Evolutionary conservation across 805 yeast genomes (phyloP), one percentile per base, ranked within the genome.

Genomic region (Kodamaea lidongshanica): DNA sequence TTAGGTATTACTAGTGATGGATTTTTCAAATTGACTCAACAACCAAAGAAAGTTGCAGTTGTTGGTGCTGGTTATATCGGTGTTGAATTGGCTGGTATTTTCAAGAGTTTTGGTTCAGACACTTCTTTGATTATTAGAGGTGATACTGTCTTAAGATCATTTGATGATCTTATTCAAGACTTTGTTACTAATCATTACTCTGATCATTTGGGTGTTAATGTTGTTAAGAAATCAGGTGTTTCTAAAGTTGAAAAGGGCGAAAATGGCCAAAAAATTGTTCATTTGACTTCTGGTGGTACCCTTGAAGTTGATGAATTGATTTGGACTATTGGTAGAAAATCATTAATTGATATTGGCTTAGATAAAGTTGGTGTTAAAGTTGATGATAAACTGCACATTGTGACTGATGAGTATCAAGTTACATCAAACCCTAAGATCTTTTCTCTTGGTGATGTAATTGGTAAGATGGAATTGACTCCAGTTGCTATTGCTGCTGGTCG

Each of bases 31-130:
- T 66, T 92, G 42, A 79, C 72, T 37, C 50, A 61, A 28, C 96
- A 88, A 61, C 98, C 99, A 30, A 79, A 86, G 58, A 71, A 78
- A 28, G 97, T 89, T 16, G 97, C 94, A 2, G 70, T 92, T 38
- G 95, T 92, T 8, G 99, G 99, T 46, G 96, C 96, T 21, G 99
- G 99, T 25, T 92, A 92, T 63, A 92, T 92, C 54, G 97, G 95
- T 35, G 81, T 87, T 27, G 99, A 92, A 65, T 72, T 92, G 30
- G 82, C 96, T 5, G 98, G 98, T 40, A 87, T 92, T 25, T 89
- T 92, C 75, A 72, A 83, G 42, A 86, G 86, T 14, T 69, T 92
- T 39, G 95, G 94, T 11, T 54, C 89, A 10, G 86, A 89, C 43
- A 80, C 95, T 27, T 89, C 84, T 54, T 56, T 92, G 56, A 72